Evolutionary conservation across 2,329 filamentous ascomycete genomes (phyloP), one percentile per base, ranked within the genome.

Genomic region (Aphanocladium album): DNA sequence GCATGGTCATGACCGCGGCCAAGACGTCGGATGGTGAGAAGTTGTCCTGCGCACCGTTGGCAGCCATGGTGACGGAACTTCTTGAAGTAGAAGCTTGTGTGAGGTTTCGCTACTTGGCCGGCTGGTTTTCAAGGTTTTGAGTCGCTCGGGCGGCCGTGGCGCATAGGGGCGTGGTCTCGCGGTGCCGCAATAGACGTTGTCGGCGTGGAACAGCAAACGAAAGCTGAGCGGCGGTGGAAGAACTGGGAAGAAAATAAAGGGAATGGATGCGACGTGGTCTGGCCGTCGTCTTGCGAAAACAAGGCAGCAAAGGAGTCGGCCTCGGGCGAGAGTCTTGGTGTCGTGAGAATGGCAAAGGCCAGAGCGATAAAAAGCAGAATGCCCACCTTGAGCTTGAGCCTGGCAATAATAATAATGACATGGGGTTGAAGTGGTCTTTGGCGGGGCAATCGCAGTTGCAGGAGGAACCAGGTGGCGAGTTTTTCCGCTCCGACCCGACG

Each of bases 1-100:
- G 88, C 93, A 99, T 96, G 65, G 93, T 95, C 72, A 88, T 85
- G 77, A 98, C 88, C 64, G 93, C 95, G 67, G 89, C 87, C 69
- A 98, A 82, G 68, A 99, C 91, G 71, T 81, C 80, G 50, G 78
- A 75, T 64, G 91, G 90, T 76, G 86, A 85, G 77, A 95, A 96
- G 75, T 85, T 84, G 77, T 89, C 86, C 74, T 86, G 83, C 66
- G 81, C 77, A 67, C 80, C 79, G 73, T 82, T 86, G 69, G 83
- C 75, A 72, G 89, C 87, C 90, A 93, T 93, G 73, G 61, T 71
- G 70, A 60, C 9, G 27, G n/a, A n/a, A n/a, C n/a, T 50, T 45
- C 41, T 30, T 11, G 8, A 54, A 25, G 16, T n/a, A 35, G 45
- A 17, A 16, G 25, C 19, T 53, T 33, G 33, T 58, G 33, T 43